Conservation (phyloP, 1,139 yeast genomes). For the Pneumocystis wakefieldiae region DNA sequence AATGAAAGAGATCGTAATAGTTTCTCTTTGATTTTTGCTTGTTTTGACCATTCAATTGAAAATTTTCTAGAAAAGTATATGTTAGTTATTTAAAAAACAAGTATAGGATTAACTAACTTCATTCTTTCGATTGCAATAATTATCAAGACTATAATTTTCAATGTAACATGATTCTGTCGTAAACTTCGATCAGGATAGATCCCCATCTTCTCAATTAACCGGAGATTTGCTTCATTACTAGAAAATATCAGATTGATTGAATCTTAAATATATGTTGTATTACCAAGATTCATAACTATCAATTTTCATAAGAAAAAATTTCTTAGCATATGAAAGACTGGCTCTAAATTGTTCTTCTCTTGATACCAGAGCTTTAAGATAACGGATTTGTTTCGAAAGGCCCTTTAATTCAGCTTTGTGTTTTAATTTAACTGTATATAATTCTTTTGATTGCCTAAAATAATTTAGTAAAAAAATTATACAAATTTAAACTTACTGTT, state of each 20-base stretch:
- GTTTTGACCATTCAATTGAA: not conserved
- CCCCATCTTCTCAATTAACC: constrained; percentile 16
- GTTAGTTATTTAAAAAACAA: not conserved
- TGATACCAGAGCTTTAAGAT: constrained; percentile 12
- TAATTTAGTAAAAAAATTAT: not conserved
- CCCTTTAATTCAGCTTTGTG: constrained; percentile 14
- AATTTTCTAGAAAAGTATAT: not conserved
- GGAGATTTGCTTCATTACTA: constrained; percentile 16
- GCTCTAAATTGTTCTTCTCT: constrained; percentile 13
- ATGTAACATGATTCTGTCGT: constrained; percentile 7
- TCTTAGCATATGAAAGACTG: constrained; percentile 15
- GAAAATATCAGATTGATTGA: not conserved
- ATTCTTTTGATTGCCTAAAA: not conserved
- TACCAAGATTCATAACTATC: constrained; percentile 17
- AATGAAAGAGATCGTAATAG: not conserved
- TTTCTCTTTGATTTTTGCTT: not conserved
- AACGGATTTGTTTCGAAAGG: constrained; percentile 13
- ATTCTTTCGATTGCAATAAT: constrained; percentile 10
- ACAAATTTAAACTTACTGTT: not conserved
- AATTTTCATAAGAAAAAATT: constrained; percentile 16
- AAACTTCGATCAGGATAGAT: constrained; percentile 16
- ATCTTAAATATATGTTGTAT: not conserved
- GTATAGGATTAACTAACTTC: not conserved
- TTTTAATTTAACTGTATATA: constrained; percentile 2
- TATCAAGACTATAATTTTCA: constrained; percentile 11